These are phyloP conservation scores for Hibiscus trionum DNA, from an alignment of 345 rosid species.

Conservation along the genomic window DNA sequence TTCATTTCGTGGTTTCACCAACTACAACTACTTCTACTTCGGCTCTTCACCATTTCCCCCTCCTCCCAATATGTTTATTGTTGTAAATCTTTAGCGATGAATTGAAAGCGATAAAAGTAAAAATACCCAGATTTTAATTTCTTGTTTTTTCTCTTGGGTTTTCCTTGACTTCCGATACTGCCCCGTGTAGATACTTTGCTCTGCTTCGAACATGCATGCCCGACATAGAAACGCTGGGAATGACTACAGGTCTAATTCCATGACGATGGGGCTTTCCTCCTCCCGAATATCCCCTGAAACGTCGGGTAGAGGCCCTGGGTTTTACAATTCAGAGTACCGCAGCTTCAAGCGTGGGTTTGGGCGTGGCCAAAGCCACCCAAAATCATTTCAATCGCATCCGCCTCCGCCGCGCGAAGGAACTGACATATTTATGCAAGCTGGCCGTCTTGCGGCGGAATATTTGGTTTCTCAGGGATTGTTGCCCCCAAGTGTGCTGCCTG, in stretches of 20 bases:
- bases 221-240: slow-evolving; percentile 86
- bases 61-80: neutral
- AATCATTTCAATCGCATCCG: slow-evolving; percentile 48
- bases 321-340: slow-evolving; percentile 62
- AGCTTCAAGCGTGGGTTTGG: slow-evolving; percentile 72
- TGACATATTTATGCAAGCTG: slow-evolving; percentile 79
- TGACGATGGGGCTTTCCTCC: slow-evolving; percentile 58
- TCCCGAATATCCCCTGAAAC: slow-evolving; percentile 53
- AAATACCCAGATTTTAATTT: neutral
- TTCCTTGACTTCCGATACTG: neutral
- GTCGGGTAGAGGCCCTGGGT: slow-evolving; percentile 70
- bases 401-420: slow-evolving; percentile 41
- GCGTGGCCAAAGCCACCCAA: slow-evolving; percentile 65
- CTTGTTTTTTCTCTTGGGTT: neutral
- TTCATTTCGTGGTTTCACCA: neutral
- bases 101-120: neutral
- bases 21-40: neutral
- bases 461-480: slow-evolving; percentile 76
- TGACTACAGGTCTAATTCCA: slow-evolving; percentile 68
- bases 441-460: slow-evolving; percentile 88
- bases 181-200: neutral
- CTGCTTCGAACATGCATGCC: slow-evolving; percentile 53
- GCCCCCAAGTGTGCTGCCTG: slow-evolving; percentile 48
- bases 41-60: neutral
- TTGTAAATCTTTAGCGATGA: neutral